Evolutionary conservation across 768 basidiomycete species (phyloP), one percentile per base, ranked within the genome.

Genomic region (Rhodotorula graminis): DNA sequence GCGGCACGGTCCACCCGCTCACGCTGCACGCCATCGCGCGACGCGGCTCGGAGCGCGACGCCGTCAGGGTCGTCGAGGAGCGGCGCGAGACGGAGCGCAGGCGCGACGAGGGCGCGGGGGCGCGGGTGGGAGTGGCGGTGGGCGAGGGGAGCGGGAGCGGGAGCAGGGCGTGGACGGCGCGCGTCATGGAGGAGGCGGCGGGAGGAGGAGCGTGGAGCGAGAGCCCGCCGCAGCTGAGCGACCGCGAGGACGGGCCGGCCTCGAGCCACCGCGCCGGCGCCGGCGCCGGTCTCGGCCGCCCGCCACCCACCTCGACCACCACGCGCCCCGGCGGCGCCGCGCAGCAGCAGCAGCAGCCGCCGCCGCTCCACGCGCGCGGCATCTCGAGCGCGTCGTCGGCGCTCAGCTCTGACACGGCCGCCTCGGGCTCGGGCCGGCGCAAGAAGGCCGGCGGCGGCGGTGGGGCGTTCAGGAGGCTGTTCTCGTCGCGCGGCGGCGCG

Each of bases 11-110:
- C 9, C 55, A 75, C 50, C 74, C 74, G 11, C 44, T 75, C 27
- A 71, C 70, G 27, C 49, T 75, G 19, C 62, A 65, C 9, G 74
- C 74, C 3, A 56, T 75, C 40, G 61, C 67, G 29, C 49, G 74
- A 10, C 56, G 61, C 18, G 74, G 67, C 33, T 53, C 47, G 8
- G 74, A 75, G 37, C 33, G 37, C 0, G 74, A 71, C n/a, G 74
- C 74, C 31, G 18, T 75, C 27, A 31, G 46, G n/a, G n/a, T 75
- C 42, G 70, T 69, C 7, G 27, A 56, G n/a, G 74, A 58, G 61
- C 59, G 58, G 49, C 15, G 62, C 25, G 70, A 65, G 64, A 57
- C 64, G 31, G 62, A 70, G 33, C 27, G 66, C 23, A 46, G 50
- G 57, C 37, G 37, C 37, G 37, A 37, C 37, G 40, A 56, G 55